Base-by-base conservation (phyloP, 495 filamentous ascomycete species). In the Penicillium canescens region DNA sequence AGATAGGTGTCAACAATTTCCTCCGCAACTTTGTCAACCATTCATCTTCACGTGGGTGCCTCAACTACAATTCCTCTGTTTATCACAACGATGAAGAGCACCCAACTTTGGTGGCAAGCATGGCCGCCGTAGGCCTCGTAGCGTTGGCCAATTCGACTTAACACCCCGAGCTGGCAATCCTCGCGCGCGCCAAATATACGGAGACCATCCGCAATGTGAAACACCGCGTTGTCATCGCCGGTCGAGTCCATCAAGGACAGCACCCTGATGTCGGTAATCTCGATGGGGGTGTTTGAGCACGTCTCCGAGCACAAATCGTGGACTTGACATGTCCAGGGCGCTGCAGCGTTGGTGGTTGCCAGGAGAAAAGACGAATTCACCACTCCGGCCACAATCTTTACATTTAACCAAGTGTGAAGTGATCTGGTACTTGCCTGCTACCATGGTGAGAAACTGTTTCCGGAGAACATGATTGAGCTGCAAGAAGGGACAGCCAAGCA, bases 241-340 rank as follows among this genome's bases (percentile, higher is more conserved):
- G 54, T 49, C 11, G 79, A 83, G 39, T 78, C 76, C n/a, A 60
- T 76, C 55, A 80, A 82, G 56, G 82, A 86, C 56, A 80, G 71
- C 46, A 86, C 81, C 12, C 69, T 86, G 62, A 78, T 85, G 51
- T 72, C 78, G 6, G 72, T 82, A n/a, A 76, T 86, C 28, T 78
- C 82, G 24, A 66, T 86, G n/a, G 75, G 78, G n/a, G 63, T 83
- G 3, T 86, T 82, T 47, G 81, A 84, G 64, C 78, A 79, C 55
- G 71, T 79, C 46, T 70, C 76, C 6, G 70, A 75, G 10, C 66
- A 59, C 48, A 63, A 69, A 8, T 60, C 65, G 21, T 86, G 81
- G 69, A 67, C 71, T 26, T 72, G 78, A 45, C 82, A 86, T 51
- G 65, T 84, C 56, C 70, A 79, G 38, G 82, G 82, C 7, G 78